phyloP scores from a whole-genome alignment of 225 moss, liverwort and hornwort genomes.

The Rhytidiadelphus loreus region DNA sequence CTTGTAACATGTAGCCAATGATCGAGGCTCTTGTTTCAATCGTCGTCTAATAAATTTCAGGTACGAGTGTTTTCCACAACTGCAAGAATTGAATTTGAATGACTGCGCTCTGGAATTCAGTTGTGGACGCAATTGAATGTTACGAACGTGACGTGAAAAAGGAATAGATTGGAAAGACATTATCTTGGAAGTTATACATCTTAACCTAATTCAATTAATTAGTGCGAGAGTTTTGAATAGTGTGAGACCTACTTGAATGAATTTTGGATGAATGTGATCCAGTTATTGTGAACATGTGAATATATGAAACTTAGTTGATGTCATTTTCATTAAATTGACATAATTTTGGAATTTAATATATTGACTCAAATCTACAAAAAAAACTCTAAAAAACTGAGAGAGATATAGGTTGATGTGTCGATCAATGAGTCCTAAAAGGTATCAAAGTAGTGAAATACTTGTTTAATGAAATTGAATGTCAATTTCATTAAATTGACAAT shows the following conservation, averaged over 20 bases:
- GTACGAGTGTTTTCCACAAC: background rate
- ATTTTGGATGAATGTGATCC: background rate
- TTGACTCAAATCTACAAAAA: background rate
- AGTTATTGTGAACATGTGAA: background rate
- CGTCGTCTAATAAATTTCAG: background rate
- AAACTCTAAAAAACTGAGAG: fast-evolving
- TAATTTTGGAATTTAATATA: background rate
- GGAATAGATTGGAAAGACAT: background rate
- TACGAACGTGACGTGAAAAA: background rate
- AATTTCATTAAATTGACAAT: fast-evolving
- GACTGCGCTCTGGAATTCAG: background rate
- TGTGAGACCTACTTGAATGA: background rate
- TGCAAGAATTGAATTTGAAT: background rate
- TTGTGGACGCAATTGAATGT: background rate
- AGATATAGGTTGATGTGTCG: background rate
- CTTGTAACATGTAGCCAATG: background rate
- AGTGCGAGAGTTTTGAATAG: background rate
- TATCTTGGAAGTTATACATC: background rate
- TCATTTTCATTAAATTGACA: background rate
- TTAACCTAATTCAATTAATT: background rate
- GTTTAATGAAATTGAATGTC: background rate
- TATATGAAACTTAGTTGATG: too few relatives aligned
- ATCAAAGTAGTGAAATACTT: background rate
- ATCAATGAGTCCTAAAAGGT: background rate
- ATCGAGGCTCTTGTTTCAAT: background rate